Base-by-base conservation (phyloP, 352 stramenopile genomes). In the Phytophthora hibernalis region DNA sequence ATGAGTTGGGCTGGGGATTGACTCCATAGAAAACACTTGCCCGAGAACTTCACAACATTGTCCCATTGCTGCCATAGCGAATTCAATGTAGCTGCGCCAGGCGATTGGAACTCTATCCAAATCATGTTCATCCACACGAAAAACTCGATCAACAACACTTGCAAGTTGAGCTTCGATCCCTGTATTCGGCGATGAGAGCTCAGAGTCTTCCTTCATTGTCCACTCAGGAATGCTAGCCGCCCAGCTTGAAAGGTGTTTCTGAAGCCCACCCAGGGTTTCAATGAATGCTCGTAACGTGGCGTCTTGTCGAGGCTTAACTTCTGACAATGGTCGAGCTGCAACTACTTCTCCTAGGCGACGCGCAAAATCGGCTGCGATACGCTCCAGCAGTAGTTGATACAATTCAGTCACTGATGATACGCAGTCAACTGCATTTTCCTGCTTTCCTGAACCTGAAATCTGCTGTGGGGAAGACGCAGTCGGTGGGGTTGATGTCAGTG, bases 171-270 rank as follows among this genome's bases (percentile, higher is more conserved):
- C 38, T 47, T 73, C 33, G n/a, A 77, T 50, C 3, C 24, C 40
- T 55, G 10, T 31, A 3, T n/a, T 48, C 43, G 21, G 0, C 15
- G 51, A 1, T 49, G 12, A 1, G 0, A 48, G 22, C 5, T 63
- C 15, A 22, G 24, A 15, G 10, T 40, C 12, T 0, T 35, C 24
- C 9, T 70, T 52, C 10, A 70, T 22, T 10, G 30, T 37, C 67
- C 55, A 79, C 13, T 79, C 37, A 2, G 55, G 30, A 50, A 65
- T 54, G 16, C 52, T 79, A 11, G 62, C 65, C n/a, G 85, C 83
- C 79, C 81, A 90, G 28, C 77, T 83, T 3, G 74, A 75, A 31
- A 95, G 55, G 26, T 96, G 87, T 50, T 96, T 96, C 53, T 90
- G 77, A 2, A 96, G 21, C 3, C 67, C 64, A 51, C 62, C 37